Conservation (phyloP, 306 rosid genomes). For the Neltuma alba region DNA sequence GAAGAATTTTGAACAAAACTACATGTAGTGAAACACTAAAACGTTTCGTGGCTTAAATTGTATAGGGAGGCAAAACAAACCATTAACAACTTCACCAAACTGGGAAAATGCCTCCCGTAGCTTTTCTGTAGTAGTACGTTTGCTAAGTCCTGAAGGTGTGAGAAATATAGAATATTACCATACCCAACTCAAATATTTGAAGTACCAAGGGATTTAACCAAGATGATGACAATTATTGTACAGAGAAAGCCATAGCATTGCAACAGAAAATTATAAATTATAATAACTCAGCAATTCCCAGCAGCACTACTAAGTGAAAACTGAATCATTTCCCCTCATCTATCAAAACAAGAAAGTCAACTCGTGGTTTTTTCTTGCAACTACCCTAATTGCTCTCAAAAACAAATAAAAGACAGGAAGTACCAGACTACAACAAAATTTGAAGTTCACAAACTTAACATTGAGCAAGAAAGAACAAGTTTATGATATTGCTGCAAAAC, state of each 20-base stretch:
- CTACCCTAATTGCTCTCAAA: no score
- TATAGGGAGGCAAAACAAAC: conserved; percentile 39
- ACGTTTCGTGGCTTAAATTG: not conserved
- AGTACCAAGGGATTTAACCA: not conserved
- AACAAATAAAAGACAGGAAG: not conserved
- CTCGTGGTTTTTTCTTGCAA: not conserved
- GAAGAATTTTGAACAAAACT: conserved; percentile 18
- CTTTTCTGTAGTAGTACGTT: conserved; percentile 81
- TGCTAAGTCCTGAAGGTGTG: conserved; percentile 77
- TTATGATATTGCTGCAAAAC: no score
- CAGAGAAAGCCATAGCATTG: not conserved
- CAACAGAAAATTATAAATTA: not conserved
- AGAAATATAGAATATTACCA: conserved; percentile 1
- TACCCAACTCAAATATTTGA: conserved; percentile 3
- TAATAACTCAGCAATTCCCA: not conserved
- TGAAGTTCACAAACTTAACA: not conserved
- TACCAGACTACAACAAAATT: not conserved
- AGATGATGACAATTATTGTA: not conserved
- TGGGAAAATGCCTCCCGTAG: conserved; percentile 70
- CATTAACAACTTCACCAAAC: conserved; percentile 86
- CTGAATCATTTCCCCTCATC: not conserved
- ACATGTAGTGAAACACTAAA: not conserved
- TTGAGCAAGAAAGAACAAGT: not conserved
- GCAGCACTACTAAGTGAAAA: not conserved
- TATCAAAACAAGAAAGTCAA: not conserved